These are phyloP conservation scores for Debaryomyces robertsiae DNA, from an alignment of 1,139 yeast species.

Conservation along the genomic window DNA sequence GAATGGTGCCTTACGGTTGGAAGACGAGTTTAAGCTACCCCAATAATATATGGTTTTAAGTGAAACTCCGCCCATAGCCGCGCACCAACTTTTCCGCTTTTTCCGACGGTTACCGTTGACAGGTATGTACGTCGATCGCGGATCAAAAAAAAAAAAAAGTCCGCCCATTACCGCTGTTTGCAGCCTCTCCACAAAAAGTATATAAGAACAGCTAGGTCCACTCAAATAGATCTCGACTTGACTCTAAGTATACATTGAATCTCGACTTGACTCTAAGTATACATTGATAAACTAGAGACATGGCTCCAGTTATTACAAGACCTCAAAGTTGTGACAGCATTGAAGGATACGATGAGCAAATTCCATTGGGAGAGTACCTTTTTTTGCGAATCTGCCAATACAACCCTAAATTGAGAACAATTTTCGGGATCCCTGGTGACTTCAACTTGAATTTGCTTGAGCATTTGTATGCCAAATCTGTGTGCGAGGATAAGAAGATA, in stretches of 20 bases:
- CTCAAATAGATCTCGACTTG: no score
- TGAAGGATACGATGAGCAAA: slow-evolving; percentile 13
- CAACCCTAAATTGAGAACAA: slow-evolving; percentile 36
- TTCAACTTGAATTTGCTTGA: slow-evolving; percentile 42
- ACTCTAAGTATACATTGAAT: no score
- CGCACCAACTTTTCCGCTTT: no score
- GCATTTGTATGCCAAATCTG: slow-evolving; percentile 33
- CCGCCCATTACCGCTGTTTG: neutral
- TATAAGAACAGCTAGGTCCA: neutral
- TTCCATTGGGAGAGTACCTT: slow-evolving; percentile 43
- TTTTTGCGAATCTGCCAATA: slow-evolving; percentile 40
- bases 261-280: no score
- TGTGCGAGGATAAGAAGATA: slow-evolving; percentile 23
- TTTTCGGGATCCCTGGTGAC: slow-evolving; percentile 49
- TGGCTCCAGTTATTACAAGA: slow-evolving; percentile 11
- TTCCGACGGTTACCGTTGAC: no score
- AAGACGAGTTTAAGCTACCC: neutral
- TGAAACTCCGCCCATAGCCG: no score
- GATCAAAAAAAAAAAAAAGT: neutral
- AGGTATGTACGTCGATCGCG: no score
- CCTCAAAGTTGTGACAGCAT: slow-evolving; percentile 3
- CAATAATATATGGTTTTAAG: no score
- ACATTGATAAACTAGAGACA: no score
- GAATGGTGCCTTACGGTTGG: slow-evolving; percentile 8
- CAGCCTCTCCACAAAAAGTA: neutral